Conservation (phyloP, 2,329 filamentous ascomycete genomes). For the Hortaea sp. region DNA sequence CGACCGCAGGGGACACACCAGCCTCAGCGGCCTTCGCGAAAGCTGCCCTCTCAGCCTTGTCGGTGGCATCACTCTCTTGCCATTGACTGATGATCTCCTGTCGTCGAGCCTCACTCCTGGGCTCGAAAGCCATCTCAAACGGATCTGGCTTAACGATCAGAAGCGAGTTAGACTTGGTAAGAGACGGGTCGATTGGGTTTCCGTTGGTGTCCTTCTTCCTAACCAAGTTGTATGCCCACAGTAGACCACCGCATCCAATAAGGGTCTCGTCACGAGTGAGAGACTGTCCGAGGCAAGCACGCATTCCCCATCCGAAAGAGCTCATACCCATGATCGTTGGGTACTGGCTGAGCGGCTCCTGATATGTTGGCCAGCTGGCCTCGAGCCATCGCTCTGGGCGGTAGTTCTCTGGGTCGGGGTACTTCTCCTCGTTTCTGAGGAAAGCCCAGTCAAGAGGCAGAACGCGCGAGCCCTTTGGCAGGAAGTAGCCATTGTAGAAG, state of each 20-base stretch:
- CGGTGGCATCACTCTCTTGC: constrained; percentile 28
- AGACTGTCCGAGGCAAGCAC: constrained; percentile 52
- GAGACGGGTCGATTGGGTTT: constrained; percentile 25
- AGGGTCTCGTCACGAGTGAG: constrained; percentile 53
- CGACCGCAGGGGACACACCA: constrained; percentile 4
- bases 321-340: constrained; percentile 56
- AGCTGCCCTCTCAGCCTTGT: constrained; percentile 25
- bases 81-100: constrained; percentile 31
- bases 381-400: constrained; percentile 55
- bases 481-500: constrained; percentile 43
- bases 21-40: constrained; percentile 19
- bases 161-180: constrained; percentile 44
- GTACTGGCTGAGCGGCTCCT: constrained; percentile 53
- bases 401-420: constrained; percentile 54
- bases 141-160: constrained; percentile 49
- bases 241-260: constrained; percentile 41
- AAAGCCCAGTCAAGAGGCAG: constrained; percentile 47
- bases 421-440: constrained; percentile 48
- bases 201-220: constrained; percentile 30
- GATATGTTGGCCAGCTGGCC: constrained; percentile 53
- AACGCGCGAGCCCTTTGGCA: constrained; percentile 43
- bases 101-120: constrained; percentile 34
- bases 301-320: constrained; percentile 55
- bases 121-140: constrained; percentile 46
- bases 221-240: constrained; percentile 38